Percentiles rank a stretch among this genome's conserved stretches.
These are phyloP conservation scores for Mycena galericulata DNA, from an alignment of 768 basidiomycete genomes.

Conservation along the genomic window DNA sequence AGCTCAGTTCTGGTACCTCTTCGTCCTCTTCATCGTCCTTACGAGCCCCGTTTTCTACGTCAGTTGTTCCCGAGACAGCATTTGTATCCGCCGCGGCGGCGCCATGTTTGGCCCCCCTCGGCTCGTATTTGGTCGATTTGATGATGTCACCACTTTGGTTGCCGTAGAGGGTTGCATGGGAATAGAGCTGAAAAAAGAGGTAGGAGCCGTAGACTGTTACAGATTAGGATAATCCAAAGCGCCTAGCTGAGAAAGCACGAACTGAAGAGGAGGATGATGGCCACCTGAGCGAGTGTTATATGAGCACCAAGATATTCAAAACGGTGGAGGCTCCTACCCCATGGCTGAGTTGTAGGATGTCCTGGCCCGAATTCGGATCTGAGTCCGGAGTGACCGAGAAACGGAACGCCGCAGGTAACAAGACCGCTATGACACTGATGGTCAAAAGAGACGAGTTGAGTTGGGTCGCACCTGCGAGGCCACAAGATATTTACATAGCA, in stretches of 20 bases:
- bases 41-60: slow-evolving; percentile 24
- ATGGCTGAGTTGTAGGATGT: slow-evolving; percentile 77
- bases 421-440: slow-evolving; percentile 82
- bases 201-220: slow-evolving; percentile 79
- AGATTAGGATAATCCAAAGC: slow-evolving; percentile 54
- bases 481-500: not conserved
- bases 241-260: slow-evolving; percentile 36
- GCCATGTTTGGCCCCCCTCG: slow-evolving; percentile 43
- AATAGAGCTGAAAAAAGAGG: slow-evolving; percentile 83
- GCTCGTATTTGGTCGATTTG: slow-evolving; percentile 50
- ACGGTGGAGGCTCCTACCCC: slow-evolving; percentile 63
- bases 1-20: slow-evolving; percentile 67
- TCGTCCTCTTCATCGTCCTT: slow-evolving; percentile 51
- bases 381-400: slow-evolving; percentile 53
- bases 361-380: slow-evolving; percentile 49
- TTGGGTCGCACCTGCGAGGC: slow-evolving; percentile 65
- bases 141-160: slow-evolving; percentile 55
- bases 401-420: slow-evolving; percentile 86
- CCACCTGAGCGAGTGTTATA: slow-evolving; percentile 59
- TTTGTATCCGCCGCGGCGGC: not conserved
- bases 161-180: slow-evolving; percentile 78
- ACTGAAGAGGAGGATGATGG: slow-evolving; percentile 85
- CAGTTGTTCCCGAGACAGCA: slow-evolving; percentile 20
- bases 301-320: not conserved
- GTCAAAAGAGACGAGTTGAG: slow-evolving; percentile 81